Base-by-base conservation (phyloP, 1,284 basidiomycete species). In the Golubevia sp. region DNA sequence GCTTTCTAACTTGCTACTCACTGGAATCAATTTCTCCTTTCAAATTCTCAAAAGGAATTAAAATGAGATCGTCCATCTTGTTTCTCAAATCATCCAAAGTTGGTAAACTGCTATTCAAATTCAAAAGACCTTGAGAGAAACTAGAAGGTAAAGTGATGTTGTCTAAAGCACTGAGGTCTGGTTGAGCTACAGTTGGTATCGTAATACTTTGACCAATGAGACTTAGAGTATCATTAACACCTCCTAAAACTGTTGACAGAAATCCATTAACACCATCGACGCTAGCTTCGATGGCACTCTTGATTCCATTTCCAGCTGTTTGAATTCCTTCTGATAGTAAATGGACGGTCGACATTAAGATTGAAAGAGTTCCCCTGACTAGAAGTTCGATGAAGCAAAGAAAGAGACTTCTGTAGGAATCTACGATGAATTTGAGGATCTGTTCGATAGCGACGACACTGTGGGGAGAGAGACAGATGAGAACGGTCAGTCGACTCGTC, bases 341-440 rank as follows among this genome's bases (percentile, higher is more conserved):
- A 65, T 92, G 85, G 1, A 94, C 91, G 4, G 92, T 93, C 54
- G 86, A 87, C 59, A 97, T 93, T 20, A 97, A 85, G 56, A 97
- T 85, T 25, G 89, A 87, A 44, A 99, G 86, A 1, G 88, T 90
- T 15, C 93, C 93, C 23, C 90, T 88, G 1, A 99, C 90, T 13
- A 93, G 89, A 54, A 98, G 87, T 85, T 97, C 93, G 69, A 97
- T 86, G 69, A 96, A 93, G 85, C 95, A 98, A 56, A 97, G 87
- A 72, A 97, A 90, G 1, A 94, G 90, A 2, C 92, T 93, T 48
- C 93, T 90, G 83, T 97, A 99, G 59, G 91, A 89, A 84, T 94
- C 91, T 73, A 97, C 89, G 64, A 97, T 88, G 84, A 97, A 98
- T 72, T 59, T 49, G 1, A 77, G 55, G 2, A 72, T 44, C 25